A percentile compares a stretch with the other conserved stretches of the same genome.
These are phyloP conservation scores for Yamadazyma paraphyllophila DNA, from an alignment of 805 yeast species.

Conservation along the genomic window DNA sequence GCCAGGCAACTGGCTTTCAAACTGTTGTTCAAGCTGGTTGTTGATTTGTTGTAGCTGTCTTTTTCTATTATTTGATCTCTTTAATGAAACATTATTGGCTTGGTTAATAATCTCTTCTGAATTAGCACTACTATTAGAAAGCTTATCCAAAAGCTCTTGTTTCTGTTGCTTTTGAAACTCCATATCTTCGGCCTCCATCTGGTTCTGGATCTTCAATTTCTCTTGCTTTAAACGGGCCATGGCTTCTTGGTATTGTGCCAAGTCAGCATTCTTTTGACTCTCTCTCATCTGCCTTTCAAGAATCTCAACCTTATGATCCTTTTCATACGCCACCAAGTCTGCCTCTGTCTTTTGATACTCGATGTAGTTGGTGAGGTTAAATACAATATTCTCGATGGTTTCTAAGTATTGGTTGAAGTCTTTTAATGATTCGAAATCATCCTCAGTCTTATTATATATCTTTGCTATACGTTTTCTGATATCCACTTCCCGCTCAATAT, in stretches of 20 bases:
- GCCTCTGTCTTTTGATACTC: constrained; percentile 70
- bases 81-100: constrained; percentile 41
- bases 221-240: constrained; percentile 55
- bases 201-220: constrained; percentile 65
- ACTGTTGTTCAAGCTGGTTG: constrained; percentile 49
- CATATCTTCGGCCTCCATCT: constrained; percentile 46
- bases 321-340: constrained; percentile 65
- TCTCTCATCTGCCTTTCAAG: constrained; percentile 71
- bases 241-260: constrained; percentile 62
- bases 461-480: constrained; percentile 73
- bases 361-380: constrained; percentile 67
- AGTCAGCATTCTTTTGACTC: constrained; percentile 59
- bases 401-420: constrained; percentile 80
- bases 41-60: constrained; percentile 59
- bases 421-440: constrained; percentile 60
- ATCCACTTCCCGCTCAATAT: constrained; percentile 90
- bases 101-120: constrained; percentile 43
- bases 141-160: constrained; percentile 39
- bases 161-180: constrained; percentile 41
- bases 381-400: constrained; percentile 75
- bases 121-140: constrained; percentile 29
- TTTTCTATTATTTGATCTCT: constrained; percentile 64
- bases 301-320: constrained; percentile 70
- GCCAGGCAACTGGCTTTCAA: constrained; percentile 28
- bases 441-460: constrained; percentile 77